Base-by-base conservation (phyloP, 345 rosid species). In the Heritiera littoralis region DNA sequence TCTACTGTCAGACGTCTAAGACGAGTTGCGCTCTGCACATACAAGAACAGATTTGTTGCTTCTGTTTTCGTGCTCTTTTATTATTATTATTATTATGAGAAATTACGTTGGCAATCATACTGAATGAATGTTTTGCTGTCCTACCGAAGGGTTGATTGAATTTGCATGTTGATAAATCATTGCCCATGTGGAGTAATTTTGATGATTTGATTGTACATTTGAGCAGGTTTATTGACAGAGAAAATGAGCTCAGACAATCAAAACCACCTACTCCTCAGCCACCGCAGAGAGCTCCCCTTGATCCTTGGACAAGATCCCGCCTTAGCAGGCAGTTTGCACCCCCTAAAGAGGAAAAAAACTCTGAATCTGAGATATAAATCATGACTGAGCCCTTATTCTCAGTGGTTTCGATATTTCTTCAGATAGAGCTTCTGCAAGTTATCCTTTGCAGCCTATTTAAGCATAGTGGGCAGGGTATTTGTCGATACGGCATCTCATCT, bases 281-380 rank as follows among this genome's bases (percentile, higher is more conserved):
- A 4, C 93, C 89, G 32, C 93, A 84, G 66, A 88, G 91, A 82
- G 83, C 83, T 48, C 84, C 95, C 0, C 35, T 96, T 69, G 95
- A 96, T 85, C 98, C 97, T 7, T 95, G 98, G 97, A 86, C 86
- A 13, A 89, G 86, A 86, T 94, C 99, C 9, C 88, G 84, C 72
- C 97, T 93, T 49, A 82, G 83, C 73, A 89, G 67, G 84, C 93
- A 92, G 79, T 89, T 86, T 77, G 98, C 99, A 35, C 93, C 95
- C 32, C 92, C 95, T 46, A 92, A 91, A 81, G 93, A 91, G 78
- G 98, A 91, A 79, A 94, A 85, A 77, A 52, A 46, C 78, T 84
- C 90, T 32, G 89, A 89, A 20, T 45, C 86, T 38, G 92, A 92
- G 35, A 78, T 78, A 66, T 88, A 81, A 83, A 46, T 3, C 1